These are phyloP conservation scores for Fusarium beomiforme DNA, from an alignment of 2,329 filamentous ascomycete species.

Conservation along the genomic window DNA sequence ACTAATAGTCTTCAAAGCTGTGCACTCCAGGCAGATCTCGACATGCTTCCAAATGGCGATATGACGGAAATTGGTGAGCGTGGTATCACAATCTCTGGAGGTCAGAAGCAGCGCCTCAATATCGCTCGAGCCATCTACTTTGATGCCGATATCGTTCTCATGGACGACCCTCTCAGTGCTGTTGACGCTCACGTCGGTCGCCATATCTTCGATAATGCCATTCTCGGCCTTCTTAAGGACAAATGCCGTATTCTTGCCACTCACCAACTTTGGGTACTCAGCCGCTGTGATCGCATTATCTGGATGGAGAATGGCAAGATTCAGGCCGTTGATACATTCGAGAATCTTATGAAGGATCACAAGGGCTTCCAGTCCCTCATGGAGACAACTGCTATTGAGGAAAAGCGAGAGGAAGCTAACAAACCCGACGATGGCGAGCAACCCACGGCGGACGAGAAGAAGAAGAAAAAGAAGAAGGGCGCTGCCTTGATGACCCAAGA, in stretches of 20 bases:
- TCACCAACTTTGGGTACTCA: conserved; percentile 93
- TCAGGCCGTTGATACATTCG: conserved; percentile 87
- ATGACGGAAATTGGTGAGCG: conserved; percentile 93
- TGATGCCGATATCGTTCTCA: conserved; percentile 72
- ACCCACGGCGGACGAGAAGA: conserved; percentile 52
- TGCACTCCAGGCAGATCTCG: conserved; percentile 83
- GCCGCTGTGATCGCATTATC: conserved; percentile 88
- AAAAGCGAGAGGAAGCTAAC: conserved; percentile 64
- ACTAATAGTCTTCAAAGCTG: conserved; percentile 62
- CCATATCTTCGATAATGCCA: conserved; percentile 92
- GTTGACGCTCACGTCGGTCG: conserved; percentile 77
- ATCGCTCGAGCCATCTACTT: conserved; percentile 86
- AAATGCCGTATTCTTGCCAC: conserved; percentile 94
- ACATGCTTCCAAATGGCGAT: conserved; percentile 92
- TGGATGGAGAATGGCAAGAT: conserved; percentile 91
- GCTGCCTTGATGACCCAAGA: conserved; percentile 76
- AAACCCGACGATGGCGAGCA: conserved; percentile 57
- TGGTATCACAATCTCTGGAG: conserved; percentile 94
- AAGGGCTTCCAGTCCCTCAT: conserved; percentile 84
- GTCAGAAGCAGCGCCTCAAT: conserved; percentile 94
- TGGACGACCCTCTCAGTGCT: conserved; percentile 76
- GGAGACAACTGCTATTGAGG: conserved; percentile 82
- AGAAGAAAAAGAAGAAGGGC: conserved; percentile 66
- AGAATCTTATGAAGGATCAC: conserved; percentile 84
- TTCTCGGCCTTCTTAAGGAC: conserved; percentile 85